phyloP scores from a whole-genome alignment of 129 eudicot species.

The Flaveria robusta region DNA sequence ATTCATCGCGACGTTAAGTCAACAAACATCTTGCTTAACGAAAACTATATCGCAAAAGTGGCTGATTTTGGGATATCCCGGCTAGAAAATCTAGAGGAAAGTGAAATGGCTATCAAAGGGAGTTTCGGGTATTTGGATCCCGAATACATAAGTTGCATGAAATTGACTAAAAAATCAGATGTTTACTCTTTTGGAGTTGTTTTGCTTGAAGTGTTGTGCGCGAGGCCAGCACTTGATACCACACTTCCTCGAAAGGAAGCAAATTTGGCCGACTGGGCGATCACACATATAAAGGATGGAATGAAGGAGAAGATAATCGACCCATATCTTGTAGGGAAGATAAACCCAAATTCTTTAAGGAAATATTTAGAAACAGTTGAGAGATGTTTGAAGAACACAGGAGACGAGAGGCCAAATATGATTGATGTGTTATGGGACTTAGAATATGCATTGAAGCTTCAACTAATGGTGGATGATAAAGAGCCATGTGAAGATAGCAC shows the following conservation, averaged over 20 bases:
- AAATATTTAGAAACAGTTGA: slow-evolving; percentile 52
- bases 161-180: slow-evolving; percentile 59
- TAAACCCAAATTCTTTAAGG: slow-evolving; percentile 50
- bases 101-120: slow-evolving; percentile 48
- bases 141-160: slow-evolving; percentile 52
- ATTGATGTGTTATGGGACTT: slow-evolving; percentile 64
- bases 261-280: slow-evolving; percentile 63
- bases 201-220: slow-evolving; percentile 63
- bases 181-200: slow-evolving; percentile 77
- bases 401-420: slow-evolving; percentile 69
- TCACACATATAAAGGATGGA: slow-evolving; percentile 40
- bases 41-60: slow-evolving; percentile 55
- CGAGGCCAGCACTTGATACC: slow-evolving; percentile 51
- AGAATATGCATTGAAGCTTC: slow-evolving; percentile 57
- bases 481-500: slow-evolving; percentile 49
- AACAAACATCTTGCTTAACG: slow-evolving; percentile 65
- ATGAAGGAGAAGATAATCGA: slow-evolving; percentile 46
- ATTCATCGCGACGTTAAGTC: slow-evolving; percentile 81
- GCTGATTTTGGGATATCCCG: slow-evolving; percentile 67
- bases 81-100: slow-evolving; percentile 39
- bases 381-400: slow-evolving; percentile 51
- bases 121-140: slow-evolving; percentile 77
- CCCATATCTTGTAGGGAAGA: slow-evolving; percentile 46
- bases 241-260: slow-evolving; percentile 50
- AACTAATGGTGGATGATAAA: slow-evolving; percentile 27